Percentiles rank a stretch among this genome's conserved stretches.
phyloP scores from a whole-genome alignment of 306 rosid species.

The Vigna trinervia region DNA sequence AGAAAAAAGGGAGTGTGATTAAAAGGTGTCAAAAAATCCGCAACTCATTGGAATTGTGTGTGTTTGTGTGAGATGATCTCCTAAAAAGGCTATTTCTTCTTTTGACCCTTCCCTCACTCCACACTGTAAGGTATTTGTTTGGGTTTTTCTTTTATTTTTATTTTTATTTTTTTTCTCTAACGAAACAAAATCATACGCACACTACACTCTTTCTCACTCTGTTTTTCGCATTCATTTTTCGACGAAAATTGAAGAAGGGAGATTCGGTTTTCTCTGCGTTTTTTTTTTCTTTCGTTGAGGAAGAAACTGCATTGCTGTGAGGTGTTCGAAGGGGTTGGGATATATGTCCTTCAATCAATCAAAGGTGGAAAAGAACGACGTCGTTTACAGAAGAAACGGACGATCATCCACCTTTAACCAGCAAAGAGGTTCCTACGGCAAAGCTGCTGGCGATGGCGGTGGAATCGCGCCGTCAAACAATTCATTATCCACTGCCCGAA shows the following conservation, averaged over 20 bases:
- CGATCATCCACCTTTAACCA: conserved; percentile 83
- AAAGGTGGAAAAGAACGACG: conserved; percentile 83
- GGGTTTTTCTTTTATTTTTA: background rate
- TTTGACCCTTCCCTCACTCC: conserved; percentile 55
- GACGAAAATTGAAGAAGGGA: conserved; percentile 30
- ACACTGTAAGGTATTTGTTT: background rate
- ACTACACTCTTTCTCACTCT: conserved; percentile 44
- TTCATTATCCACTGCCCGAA: conserved; percentile 53
- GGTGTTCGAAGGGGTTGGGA: conserved; percentile 67
- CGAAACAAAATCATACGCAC: conserved; percentile 20
- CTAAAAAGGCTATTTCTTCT: conserved; percentile 65
- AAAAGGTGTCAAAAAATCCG: conserved; percentile 44
- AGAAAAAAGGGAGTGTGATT: background rate
- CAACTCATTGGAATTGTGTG: conserved; percentile 46
- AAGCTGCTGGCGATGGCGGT: conserved; percentile 78
- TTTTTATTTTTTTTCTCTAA: no score
- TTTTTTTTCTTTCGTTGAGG: background rate
- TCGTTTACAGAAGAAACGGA: conserved; percentile 64
- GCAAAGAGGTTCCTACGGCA: conserved; percentile 71
- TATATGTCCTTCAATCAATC: conserved; percentile 99
- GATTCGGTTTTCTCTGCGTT: background rate
- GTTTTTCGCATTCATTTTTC: background rate
- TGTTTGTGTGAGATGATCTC: conserved; percentile 52
- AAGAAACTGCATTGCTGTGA: conserved; percentile 21
- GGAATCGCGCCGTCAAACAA: conserved; percentile 65